Base-by-base conservation (phyloP, 2,329 filamentous ascomycete species). In the Aspergillus tubingensis region DNA sequence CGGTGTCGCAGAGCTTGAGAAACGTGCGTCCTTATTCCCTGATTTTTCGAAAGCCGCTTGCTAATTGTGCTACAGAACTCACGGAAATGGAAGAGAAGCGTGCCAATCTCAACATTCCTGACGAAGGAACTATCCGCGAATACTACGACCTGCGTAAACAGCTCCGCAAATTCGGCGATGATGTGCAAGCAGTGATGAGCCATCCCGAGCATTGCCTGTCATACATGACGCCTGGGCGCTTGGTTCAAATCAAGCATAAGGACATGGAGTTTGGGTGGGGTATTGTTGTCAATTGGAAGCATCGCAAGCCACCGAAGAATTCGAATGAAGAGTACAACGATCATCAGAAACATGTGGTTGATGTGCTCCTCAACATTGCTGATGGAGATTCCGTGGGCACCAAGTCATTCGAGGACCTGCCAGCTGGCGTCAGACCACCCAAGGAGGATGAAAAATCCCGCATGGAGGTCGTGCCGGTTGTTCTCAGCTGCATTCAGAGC, bases 251-350 rank as follows among this genome's bases (percentile, higher is more conserved):
- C 70, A 94, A 92, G 74, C 88, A 93, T 72, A 84, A 81, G 62
- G 88, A 90, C 25, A 79, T 87, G 63, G 92, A 98, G 74, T 99
- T 96, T 75, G 94, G 93, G 58, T 99, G 95, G 95, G 95, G 95
- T 56, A 90, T 92, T 0, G 87, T 98, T 19, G 86, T 96, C 50
- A 90, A 92, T 69, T 89, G 88, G 68, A 85, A 83, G 0, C 79
- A 83, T 54, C 87, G 91, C 57, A 88, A 86, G 68, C 80, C 84
- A 1, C 82, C 83, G 17, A 92, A 90, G 74, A 85, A 86, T 41
- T 79, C 85, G 38, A 83, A 87, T 57, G 86, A 91, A 49, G 87
- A 92, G 54, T 84, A 87, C 55, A 81, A 83, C 0, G 86, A 90
- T 0, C 91, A 96, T 70, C 87, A 96, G 74, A 88, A 87, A 2